Base-by-base conservation (phyloP, 23 red algal genomes). In the Pyropia yezoensis region DNA sequence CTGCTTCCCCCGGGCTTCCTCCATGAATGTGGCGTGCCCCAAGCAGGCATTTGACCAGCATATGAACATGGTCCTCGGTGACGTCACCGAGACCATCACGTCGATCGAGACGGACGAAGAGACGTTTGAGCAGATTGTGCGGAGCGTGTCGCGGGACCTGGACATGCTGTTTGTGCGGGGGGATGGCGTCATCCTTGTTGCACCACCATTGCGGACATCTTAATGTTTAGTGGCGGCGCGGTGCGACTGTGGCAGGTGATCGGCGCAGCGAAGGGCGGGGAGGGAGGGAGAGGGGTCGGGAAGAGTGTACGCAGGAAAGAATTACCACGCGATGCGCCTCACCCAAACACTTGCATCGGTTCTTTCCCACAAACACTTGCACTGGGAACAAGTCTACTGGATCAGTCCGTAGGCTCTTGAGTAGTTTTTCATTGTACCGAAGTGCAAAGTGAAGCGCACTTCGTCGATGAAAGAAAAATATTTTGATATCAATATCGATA, bases 141-240 rank as follows among this genome's bases (percentile, higher is more conserved):
- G 79, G 7, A 76, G 73, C 32, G 76, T 65, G 19, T 87, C 73
- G 49, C 79, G 94, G 28, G 78, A 82, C 14, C 66, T 91, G 54
- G 74, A 70, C 15, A 85, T 98, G 94, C 67, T 98, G 14, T 98
- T 90, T 67, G 94, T 98, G 39, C 86, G 94, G 53, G 94, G 94
- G 24, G 94, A 98, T 57, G 74, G 77, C 14, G 85, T 98, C 14
- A 83, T 98, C 39, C 83, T 98, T 47, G 77, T 98, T 11, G 80
- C 82, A 1, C 92, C 92, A 26, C 84, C 83, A 14, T 66, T 96
- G 63, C 83, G 92, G 69, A 94, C 89, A 6, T 34, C 70, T 3
- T 85, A 57, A 12, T 19, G 67, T 8, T 3, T 85, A 57, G 26
- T 19, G 67, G 51, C 39, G 11, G 39, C 39, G 3, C 39, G 39